A percentile compares a stretch with the other conserved stretches of the same genome.
Conservation (phyloP, 2,329 filamentous ascomycete species). For the Colletotrichum acutatum region DNA sequence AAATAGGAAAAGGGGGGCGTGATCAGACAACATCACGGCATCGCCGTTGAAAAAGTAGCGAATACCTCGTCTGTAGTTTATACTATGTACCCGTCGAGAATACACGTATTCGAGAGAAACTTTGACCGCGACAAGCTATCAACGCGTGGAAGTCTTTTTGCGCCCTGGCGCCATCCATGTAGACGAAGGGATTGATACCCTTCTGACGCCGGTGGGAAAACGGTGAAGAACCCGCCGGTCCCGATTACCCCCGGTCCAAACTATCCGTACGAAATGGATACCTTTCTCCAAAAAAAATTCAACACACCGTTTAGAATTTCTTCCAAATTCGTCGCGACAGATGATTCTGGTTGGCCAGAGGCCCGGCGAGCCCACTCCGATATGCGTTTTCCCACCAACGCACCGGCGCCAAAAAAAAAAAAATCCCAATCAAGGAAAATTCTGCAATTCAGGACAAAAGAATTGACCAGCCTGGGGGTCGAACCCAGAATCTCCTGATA, state of each 20-base stretch:
- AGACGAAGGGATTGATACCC: not conserved
- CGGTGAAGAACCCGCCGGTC: not conserved
- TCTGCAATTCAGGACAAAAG: not conserved
- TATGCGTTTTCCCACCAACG: not conserved
- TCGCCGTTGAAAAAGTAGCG: not conserved
- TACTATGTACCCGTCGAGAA: not conserved
- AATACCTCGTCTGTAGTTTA: no score
- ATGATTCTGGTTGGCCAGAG: not conserved
- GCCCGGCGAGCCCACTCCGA: no score
- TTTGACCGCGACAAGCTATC: not conserved
- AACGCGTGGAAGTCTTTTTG: not conserved
- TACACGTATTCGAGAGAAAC: not conserved
- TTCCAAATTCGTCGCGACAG: not conserved
- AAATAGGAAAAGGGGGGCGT: not conserved
- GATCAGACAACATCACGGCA: not conserved
- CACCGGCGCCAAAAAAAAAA: not conserved
- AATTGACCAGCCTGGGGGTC: slow-evolving; percentile 34
- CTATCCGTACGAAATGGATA: not conserved
- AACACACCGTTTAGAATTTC: not conserved
- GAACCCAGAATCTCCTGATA: slow-evolving; percentile 36
- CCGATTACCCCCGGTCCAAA: not conserved
- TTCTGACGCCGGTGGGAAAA: not conserved
- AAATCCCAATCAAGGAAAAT: not conserved
- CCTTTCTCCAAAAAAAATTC: not conserved
- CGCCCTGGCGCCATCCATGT: not conserved